A percentile compares a stretch with the other conserved stretches of the same genome.
Evolutionary conservation across 2,329 filamentous ascomycete genomes (phyloP).

Genomic region (Emergomyces africanus): DNA sequence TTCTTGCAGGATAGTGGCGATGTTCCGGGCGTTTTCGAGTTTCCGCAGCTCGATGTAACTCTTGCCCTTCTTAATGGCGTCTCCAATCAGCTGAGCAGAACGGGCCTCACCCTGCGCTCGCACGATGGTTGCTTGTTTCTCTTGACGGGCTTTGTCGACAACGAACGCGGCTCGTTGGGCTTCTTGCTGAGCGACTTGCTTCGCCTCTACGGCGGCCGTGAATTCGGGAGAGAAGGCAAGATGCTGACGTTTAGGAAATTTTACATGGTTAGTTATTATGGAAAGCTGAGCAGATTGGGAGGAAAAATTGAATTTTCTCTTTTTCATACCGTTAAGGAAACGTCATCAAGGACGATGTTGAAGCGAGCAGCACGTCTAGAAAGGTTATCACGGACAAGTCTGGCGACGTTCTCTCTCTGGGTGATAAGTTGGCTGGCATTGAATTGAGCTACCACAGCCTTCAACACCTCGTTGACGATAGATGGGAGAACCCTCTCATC

Average conservation of each 20-base stretch:
- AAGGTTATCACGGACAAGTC: conserved; percentile 83
- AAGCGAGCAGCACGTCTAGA: conserved; percentile 83
- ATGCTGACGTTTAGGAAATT: conserved; percentile 33
- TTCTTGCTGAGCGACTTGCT: conserved; percentile 70
- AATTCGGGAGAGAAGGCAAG: conserved; percentile 58
- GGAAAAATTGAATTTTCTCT: background rate
- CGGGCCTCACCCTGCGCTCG: conserved; percentile 98
- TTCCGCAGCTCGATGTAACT: conserved; percentile 94
- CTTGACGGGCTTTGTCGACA: conserved; percentile 96
- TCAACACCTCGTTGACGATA: conserved; percentile 97
- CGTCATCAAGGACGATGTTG: conserved; percentile 95
- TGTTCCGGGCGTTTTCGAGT: conserved; percentile 88
- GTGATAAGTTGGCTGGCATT: conserved; percentile 98
- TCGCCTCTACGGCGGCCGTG: conserved; percentile 56
- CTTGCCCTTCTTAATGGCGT: conserved; percentile 98
- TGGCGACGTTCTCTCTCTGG: conserved; percentile 92
- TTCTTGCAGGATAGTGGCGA: conserved; percentile 81
- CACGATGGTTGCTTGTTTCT: conserved; percentile 98
- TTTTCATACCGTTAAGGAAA: conserved; percentile 71
- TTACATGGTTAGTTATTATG: conserved; percentile 8
- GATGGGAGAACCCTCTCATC: conserved; percentile 94
- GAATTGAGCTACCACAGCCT: conserved; percentile 98
- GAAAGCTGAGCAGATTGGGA: background rate
- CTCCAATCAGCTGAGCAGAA: conserved; percentile 93
- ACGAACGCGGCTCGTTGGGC: conserved; percentile 94